Percentiles rank a stretch among this genome's conserved stretches.
Evolutionary conservation across 371 early-diverging fungal species (phyloP).

Genomic region (Lichtheimia corymbifera): DNA sequence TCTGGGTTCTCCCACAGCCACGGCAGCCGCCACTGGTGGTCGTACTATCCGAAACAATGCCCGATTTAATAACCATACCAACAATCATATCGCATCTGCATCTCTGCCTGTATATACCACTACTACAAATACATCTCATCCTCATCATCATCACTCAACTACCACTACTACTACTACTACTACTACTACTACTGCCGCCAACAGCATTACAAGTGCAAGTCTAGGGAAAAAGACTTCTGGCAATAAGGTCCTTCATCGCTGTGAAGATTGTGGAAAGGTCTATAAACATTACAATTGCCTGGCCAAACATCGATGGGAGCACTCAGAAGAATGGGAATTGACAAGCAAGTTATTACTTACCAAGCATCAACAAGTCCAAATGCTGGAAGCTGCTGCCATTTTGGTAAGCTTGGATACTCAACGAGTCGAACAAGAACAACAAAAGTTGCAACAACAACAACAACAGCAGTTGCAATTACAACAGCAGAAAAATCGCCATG

Average conservation of each 20-base stretch:
- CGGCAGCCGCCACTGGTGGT: constrained; percentile 42
- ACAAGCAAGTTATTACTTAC: constrained; percentile 65
- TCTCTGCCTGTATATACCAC: neutral
- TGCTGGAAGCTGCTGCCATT: constrained; percentile 77
- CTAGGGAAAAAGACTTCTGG: constrained; percentile 8
- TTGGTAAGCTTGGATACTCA: constrained; percentile 56
- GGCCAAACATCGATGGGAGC: constrained; percentile 74
- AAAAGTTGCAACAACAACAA: constrained; percentile 7
- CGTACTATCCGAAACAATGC: constrained; percentile 30
- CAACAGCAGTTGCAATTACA: constrained; percentile 7
- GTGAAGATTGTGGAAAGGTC: constrained; percentile 70
- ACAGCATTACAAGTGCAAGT: constrained; percentile 5
- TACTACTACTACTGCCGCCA: neutral
- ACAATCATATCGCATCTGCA: neutral
- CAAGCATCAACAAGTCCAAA: constrained; percentile 77
- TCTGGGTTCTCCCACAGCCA: constrained; percentile 20
- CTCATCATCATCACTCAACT: neutral
- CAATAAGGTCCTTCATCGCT: constrained; percentile 30
- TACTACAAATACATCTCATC: neutral
- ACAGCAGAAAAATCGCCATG: neutral
- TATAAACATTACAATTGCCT: constrained; percentile 73
- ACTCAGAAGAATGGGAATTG: constrained; percentile 68
- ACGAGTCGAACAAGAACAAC: constrained; percentile 17
- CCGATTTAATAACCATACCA: neutral
- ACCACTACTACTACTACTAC: neutral